A percentile compares a stretch with the other conserved stretches of the same genome.
These are phyloP conservation scores for Alternaria sp. DNA, from an alignment of 2,329 filamentous ascomycete genomes.

Conservation along the genomic window DNA sequence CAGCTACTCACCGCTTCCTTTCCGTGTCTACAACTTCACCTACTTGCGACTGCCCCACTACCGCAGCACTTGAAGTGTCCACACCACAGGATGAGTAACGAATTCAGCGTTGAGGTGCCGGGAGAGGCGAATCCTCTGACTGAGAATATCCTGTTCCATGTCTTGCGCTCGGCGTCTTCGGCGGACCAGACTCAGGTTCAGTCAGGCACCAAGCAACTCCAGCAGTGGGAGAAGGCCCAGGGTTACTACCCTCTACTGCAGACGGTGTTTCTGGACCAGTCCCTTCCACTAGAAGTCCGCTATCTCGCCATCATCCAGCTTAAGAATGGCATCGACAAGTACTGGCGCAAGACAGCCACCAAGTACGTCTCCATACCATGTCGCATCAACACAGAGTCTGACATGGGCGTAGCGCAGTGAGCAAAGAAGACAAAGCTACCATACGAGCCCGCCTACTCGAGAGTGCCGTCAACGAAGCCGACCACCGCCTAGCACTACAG, in stretches of 20 bases:
- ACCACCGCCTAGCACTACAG: constrained; percentile 80
- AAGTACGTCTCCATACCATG: constrained; percentile 56
- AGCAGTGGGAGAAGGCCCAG: constrained; percentile 59
- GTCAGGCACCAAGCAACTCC: constrained; percentile 62
- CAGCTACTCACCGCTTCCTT: background rate
- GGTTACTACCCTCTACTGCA: constrained; percentile 61
- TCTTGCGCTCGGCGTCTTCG: constrained; percentile 59
- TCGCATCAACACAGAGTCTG: constrained; percentile 4
- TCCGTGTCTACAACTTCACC: background rate
- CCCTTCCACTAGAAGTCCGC: constrained; percentile 78
- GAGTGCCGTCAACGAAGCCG: constrained; percentile 79
- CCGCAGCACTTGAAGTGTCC: constrained; percentile 7
- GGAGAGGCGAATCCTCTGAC: constrained; percentile 75
- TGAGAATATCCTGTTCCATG: constrained; percentile 57
- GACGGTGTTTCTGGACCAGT: constrained; percentile 83
- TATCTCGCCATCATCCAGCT: constrained; percentile 93
- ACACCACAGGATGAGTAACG: constrained; percentile 38
- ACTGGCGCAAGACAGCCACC: constrained; percentile 85
- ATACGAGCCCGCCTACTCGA: constrained; percentile 81
- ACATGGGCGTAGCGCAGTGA: constrained; percentile 61
- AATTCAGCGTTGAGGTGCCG: constrained; percentile 68
- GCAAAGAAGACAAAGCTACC: constrained; percentile 74
- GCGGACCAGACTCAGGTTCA: constrained; percentile 60
- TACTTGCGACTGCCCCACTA: constrained; percentile 25
- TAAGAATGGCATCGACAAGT: constrained; percentile 95